Percentiles rank a stretch among this genome's conserved stretches.
Conservation (phyloP, 2,329 filamentous ascomycete species). For the Hypomyces perniciosus region DNA sequence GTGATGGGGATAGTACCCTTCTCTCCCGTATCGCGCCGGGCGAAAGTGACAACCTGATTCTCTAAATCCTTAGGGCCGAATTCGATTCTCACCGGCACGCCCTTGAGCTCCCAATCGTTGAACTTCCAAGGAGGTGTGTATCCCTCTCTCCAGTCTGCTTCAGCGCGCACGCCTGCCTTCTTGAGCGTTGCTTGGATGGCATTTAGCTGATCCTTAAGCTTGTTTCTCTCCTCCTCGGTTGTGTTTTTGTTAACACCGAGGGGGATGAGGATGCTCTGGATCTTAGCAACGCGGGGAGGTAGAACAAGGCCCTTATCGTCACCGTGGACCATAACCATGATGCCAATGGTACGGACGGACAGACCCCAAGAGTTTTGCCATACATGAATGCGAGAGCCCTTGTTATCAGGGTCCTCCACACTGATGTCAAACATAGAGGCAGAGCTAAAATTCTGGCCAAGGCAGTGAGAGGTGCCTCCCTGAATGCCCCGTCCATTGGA, state of each 20-base stretch:
- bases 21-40: slow-evolving; percentile 79
- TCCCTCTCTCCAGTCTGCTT: slow-evolving; percentile 79
- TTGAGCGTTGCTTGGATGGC: slow-evolving; percentile 63
- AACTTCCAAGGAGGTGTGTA: slow-evolving; percentile 98
- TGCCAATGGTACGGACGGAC: slow-evolving; percentile 92
- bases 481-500: slow-evolving; percentile 95
- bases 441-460: slow-evolving; percentile 97
- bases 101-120: slow-evolving; percentile 97
- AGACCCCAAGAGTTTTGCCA: slow-evolving; percentile 99
- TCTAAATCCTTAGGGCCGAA: slow-evolving; percentile 93
- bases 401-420: slow-evolving; percentile 82
- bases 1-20: slow-evolving; percentile 75
- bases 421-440: slow-evolving; percentile 86
- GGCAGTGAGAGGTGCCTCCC: slow-evolving; percentile 86
- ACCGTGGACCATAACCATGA: slow-evolving; percentile 98
- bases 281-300: slow-evolving; percentile 81
- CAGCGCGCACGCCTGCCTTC: slow-evolving; percentile 68
- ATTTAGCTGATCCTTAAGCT: slow-evolving; percentile 70
- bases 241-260: slow-evolving; percentile 90
- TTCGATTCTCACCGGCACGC: slow-evolving; percentile 87
- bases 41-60: slow-evolving; percentile 75
- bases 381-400: slow-evolving; percentile 74
- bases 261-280: slow-evolving; percentile 81
- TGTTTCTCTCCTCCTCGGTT: slow-evolving; percentile 68
- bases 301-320: slow-evolving; percentile 94